Percentiles rank a stretch among this genome's conserved stretches.
These are phyloP conservation scores for Aulographum hederae DNA, from an alignment of 2,329 filamentous ascomycete genomes.

Conservation along the genomic window DNA sequence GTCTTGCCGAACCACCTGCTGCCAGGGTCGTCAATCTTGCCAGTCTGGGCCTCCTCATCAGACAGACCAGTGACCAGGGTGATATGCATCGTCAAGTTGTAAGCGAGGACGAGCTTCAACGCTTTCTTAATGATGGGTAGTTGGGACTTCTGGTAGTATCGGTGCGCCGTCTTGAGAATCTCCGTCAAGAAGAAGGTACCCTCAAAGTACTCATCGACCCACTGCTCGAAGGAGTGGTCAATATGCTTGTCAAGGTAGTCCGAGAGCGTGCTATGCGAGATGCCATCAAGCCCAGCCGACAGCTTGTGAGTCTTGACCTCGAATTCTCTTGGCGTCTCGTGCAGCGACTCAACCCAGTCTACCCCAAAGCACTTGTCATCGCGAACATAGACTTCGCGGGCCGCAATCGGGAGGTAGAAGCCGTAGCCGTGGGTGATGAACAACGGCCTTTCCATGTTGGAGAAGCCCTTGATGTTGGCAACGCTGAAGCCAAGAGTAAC, in stretches of 20 bases:
- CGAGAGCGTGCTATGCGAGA: constrained; percentile 62
- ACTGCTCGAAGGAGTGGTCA: constrained; percentile 77
- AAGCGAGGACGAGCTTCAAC: constrained; percentile 83
- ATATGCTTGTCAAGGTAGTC: constrained; percentile 94
- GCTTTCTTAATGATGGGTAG: constrained; percentile 85
- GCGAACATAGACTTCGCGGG: constrained; percentile 79
- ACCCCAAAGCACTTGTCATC: constrained; percentile 86
- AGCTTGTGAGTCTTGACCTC: constrained; percentile 77
- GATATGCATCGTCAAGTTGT: constrained; percentile 87
- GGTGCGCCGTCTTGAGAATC: constrained; percentile 89
- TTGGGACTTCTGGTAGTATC: constrained; percentile 78
- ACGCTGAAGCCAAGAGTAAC: constrained; percentile 74
- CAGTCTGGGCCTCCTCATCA: constrained; percentile 58
- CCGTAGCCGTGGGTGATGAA: constrained; percentile 96
- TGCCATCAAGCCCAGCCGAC: constrained; percentile 74
- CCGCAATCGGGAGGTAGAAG: constrained; percentile 79
- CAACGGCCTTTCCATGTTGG: constrained; percentile 42
- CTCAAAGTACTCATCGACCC: constrained; percentile 91
- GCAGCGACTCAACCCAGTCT: constrained; percentile 76
- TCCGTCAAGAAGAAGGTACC: constrained; percentile 90
- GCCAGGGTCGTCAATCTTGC: constrained; percentile 68
- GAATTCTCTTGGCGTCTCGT: constrained; percentile 58
- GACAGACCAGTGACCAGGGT: constrained; percentile 85
- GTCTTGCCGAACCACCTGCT: constrained; percentile 83
- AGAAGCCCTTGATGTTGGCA: constrained; percentile 82